Percentiles rank a stretch among this genome's conserved stretches.
phyloP scores from a whole-genome alignment of 139 green algal species.

The Tetradesmus obliquus region DNA sequence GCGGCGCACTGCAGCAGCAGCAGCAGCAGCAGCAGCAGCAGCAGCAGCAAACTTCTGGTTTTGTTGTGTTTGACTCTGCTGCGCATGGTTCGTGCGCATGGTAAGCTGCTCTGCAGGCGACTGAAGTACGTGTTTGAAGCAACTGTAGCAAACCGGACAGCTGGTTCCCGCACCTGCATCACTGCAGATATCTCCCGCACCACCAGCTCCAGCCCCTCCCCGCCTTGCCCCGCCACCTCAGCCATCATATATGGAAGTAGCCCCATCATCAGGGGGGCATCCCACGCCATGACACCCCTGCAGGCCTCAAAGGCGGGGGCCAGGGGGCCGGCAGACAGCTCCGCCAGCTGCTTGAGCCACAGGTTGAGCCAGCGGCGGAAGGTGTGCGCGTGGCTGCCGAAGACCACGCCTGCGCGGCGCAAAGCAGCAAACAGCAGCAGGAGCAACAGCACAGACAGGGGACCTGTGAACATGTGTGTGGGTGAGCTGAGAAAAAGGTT shows the following conservation, averaged over 20 bases:
- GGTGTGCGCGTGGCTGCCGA: conserved; percentile 46
- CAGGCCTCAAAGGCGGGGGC: conserved; percentile 72
- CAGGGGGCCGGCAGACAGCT: conserved; percentile 38
- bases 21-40: neutral
- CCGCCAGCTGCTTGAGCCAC: conserved; percentile 78
- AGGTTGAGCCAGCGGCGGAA: conserved; percentile 83
- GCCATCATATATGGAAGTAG: conserved; percentile 82
- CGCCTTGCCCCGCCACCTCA: conserved; percentile 32
- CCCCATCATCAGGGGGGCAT: conserved; percentile 85
- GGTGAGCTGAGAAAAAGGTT: no score
- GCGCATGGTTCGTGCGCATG: neutral
- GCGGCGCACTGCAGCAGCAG: conserved; percentile 18
- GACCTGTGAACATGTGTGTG: no score
- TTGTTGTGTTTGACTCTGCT: neutral
- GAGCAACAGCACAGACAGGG: neutral
- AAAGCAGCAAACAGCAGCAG: neutral
- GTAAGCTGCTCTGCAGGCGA: no score
- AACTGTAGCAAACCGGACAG: neutral
- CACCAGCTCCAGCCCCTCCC: conserved; percentile 26
- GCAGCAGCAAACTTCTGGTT: neutral
- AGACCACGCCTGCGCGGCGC: conserved; percentile 4
- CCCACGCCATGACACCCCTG: conserved; percentile 69
- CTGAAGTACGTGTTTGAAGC: no score
- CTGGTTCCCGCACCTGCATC: conserved; percentile 32
- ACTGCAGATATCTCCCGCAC: conserved; percentile 52